Evolutionary conservation across 345 rosid species (phyloP), one percentile per base, ranked within the genome.

Genomic region (Melastoma malabathricum): DNA sequence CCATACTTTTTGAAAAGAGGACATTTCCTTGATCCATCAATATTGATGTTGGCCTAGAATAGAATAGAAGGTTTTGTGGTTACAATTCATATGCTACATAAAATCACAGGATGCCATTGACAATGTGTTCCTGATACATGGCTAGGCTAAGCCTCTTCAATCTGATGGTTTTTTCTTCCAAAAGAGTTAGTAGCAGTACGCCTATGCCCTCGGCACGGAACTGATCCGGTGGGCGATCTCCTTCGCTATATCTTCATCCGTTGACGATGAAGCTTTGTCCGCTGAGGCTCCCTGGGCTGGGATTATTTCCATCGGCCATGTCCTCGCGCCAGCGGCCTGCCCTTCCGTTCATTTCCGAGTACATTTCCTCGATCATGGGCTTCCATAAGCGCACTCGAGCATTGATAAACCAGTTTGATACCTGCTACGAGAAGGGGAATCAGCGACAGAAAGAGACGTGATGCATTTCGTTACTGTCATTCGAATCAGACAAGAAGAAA

Each of bases 361-460:
- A 84, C 98, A 90, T 90, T 43, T 90, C 98, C 72, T 86, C 98
- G 10, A 90, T 90, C 98, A 86, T 76, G 10, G 98, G 98, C 64
- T 90, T 90, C 98, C 98, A 90, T 31, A 90, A 77, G 2, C 98
- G 88, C 53, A 90, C 98, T 0, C 98, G 80, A 2, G 98, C 98
- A 50, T 90, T 90, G 61, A 90, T 90, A 61, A 90, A 90, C 98
- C 98, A 90, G 61, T 86, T 90, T 6, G 98, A 86, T 55, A 90
- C 98, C 98, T 83, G 64, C 6, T 47, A n/a, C 44, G 22, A 6
- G 13, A 43, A 19, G 2, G 0, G 22, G 18, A 20, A 6, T 18
- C 43, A 31, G 34, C 12, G 34, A 29, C 31, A 4, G 25, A 18
- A 38, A 22, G 17, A 4, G 44, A 29, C n/a, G 15, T 14, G 43